Evolutionary conservation across 1,284 basidiomycete genomes (phyloP), one percentile per base, ranked within the genome.

Genomic region (Phaffia rhodozyma): DNA sequence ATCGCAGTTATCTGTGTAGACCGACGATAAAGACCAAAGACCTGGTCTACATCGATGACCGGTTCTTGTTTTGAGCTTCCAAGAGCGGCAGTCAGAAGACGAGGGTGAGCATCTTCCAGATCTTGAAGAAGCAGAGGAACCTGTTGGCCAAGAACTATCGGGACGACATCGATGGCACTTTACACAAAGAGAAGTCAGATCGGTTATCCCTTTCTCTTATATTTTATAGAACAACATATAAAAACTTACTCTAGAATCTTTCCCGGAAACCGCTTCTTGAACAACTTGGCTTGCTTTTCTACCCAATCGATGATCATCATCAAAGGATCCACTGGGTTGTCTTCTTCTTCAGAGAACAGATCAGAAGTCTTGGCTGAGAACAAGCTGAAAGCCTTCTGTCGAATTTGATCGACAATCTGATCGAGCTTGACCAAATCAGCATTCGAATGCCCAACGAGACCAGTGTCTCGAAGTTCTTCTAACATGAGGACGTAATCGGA

Each of bases 251-350:
- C 85, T 47, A 92, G 78, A 25, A 97, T 73, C 23, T 89, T 86
- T 63, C 88, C 83, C 0, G 86, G 83, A 75, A 94, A 97, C 67
- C 86, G 81, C 74, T 89, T 90, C 75, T 92, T 87, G 43, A 92
- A 78, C 38, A 81, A 76, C 74, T 94, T 91, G 16, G 88, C 84
- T 38, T 80, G 78, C 72, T 89, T 93, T 77, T 96, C 91, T 13
- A 97, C 79, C 79, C 93, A 93, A 58, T 87, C 85, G 6, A 89
- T 88, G 81, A 96, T 83, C 32, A 87, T 77, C 56, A 94, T 77
- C 34, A 91, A 77, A 1, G 88, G 88, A 49, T 90, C 77, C 0
- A 91, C 86, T 59, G 84, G 79, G 71, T 90, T 91, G 23, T 87
- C 84, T 3, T 86, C 84, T 18, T 84, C 82, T 55, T 83, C 77